Base-by-base conservation (phyloP, 2,329 filamentous ascomycete species). In the Colletotrichum lupini region DNA sequence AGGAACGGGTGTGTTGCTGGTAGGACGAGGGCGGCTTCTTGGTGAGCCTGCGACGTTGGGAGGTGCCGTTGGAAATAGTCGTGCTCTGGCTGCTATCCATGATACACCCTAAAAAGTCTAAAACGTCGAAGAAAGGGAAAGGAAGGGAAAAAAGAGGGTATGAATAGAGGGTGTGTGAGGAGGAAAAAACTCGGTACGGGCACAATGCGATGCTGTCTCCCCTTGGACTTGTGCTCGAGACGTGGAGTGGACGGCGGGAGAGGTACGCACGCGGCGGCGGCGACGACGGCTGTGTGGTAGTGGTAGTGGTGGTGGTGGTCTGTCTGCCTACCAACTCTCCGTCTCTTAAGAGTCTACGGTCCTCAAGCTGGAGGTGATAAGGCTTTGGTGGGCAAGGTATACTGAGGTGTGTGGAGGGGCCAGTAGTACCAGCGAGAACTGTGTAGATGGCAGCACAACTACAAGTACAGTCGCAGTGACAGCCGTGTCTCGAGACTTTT, bases 11-110 rank as follows among this genome's bases (percentile, higher is more conserved):
- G 57, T 73, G 62, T 37, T 53, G 46, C 79, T 88, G 85, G 75
- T 85, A 83, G 76, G 86, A 83, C 56, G 84, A 83, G 62, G 88
- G 88, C 70, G 89, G 89, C 81, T 90, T 91, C 85, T 92, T 92
- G 80, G 89, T 88, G 76, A 92, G 88, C 80, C 84, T 87, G 83
- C 90, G 89, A 83, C 91, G 89, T 76, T 88, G 85, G 73, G 86
- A 87, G 78, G 78, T 83, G 83, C 83, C 83, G 83, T 84, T 83
- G 79, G 83, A 81, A 76, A 82, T 78, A 79, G 81, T 56, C 26
- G 70, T 81, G 78, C 82, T 82, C 77, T 81, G 83, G 79, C 81
- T 72, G 68, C 65, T 82, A 81, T 87, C 86, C 86, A 88, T 88
- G 84, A 83, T 86, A 80, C 78, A 55, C 52, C 68, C 68, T 62